phyloP scores from a whole-genome alignment of 805 yeast species.

The Hanseniaspora jakobsenii region DNA sequence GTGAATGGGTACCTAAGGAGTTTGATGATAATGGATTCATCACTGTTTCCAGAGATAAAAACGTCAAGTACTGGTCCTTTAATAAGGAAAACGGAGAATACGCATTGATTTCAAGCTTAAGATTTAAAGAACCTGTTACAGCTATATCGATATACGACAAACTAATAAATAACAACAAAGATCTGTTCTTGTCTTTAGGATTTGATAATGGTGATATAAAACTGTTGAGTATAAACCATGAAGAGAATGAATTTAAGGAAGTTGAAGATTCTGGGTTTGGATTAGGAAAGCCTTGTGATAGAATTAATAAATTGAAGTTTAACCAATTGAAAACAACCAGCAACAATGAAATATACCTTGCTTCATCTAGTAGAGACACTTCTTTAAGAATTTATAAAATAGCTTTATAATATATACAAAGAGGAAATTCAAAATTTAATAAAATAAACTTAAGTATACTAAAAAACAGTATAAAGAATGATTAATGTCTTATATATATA shows the following conservation, averaged over 20 bases:
- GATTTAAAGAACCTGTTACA: conserved; percentile 49
- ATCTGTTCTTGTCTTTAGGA: conserved; percentile 47
- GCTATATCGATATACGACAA: conserved; percentile 43
- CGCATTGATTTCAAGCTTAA: conserved; percentile 31
- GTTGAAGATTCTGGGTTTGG: conserved; percentile 28
- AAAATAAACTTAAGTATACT: no score
- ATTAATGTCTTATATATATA: background rate
- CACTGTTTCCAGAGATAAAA: conserved; percentile 80
- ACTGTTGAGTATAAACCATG: conserved; percentile 31
- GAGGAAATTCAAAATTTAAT: no score
- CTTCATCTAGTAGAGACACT: conserved; percentile 54
- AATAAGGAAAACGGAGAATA: conserved; percentile 30
- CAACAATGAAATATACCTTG: conserved; percentile 32
- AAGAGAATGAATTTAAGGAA: conserved; percentile 24
- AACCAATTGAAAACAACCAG: conserved; percentile 24
- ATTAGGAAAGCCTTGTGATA: conserved; percentile 44
- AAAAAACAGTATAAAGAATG: no score
- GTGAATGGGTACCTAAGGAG: conserved; percentile 63
- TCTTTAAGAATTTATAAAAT: conserved; percentile 35
- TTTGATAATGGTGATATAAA: conserved; percentile 53
- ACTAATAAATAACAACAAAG: conserved; percentile 21
- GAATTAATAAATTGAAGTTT: conserved; percentile 53
- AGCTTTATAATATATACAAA: background rate
- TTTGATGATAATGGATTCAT: conserved; percentile 40
- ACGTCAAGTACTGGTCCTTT: conserved; percentile 59